phyloP scores from a whole-genome alignment of 1,139 yeast genomes.

The Dujonia santamariae region DNA sequence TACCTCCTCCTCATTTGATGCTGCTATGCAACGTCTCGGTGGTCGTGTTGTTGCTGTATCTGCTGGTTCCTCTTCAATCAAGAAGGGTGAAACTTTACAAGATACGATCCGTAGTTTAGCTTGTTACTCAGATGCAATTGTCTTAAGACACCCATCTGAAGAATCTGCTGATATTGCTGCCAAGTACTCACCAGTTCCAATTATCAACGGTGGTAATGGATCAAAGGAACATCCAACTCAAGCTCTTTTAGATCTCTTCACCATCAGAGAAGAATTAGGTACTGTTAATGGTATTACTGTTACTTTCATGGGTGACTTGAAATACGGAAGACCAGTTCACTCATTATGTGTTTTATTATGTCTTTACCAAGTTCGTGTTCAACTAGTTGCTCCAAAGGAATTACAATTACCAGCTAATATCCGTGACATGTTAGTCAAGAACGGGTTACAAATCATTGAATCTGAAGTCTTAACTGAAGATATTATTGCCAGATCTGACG shows the following conservation, averaged over 20 bases:
- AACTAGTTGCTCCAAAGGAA: slow-evolving; percentile 88
- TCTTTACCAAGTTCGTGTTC: slow-evolving; percentile 90
- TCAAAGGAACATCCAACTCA: slow-evolving; percentile 98
- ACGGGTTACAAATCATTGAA: slow-evolving; percentile 71
- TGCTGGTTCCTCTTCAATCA: slow-evolving; percentile 83
- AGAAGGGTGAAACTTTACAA: slow-evolving; percentile 97
- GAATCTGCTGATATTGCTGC: slow-evolving; percentile 93
- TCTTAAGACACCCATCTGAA: slow-evolving; percentile 92
- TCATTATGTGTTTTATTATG: slow-evolving; percentile 87
- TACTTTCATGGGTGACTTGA: slow-evolving; percentile 98
- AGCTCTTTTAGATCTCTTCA: slow-evolving; percentile 94
- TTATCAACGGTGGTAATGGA: slow-evolving; percentile 97
- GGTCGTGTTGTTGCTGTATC: slow-evolving; percentile 92
- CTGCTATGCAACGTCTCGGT: slow-evolving; percentile 99
- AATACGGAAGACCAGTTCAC: slow-evolving; percentile 98
- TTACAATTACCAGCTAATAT: slow-evolving; percentile 76
- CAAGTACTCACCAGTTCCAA: slow-evolving; percentile 94
- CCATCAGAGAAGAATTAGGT: slow-evolving; percentile 98
- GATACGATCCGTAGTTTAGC: slow-evolving; percentile 95
- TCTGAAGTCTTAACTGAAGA: slow-evolving; percentile 76
- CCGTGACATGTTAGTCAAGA: slow-evolving; percentile 57
- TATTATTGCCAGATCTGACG: slow-evolving; percentile 86
- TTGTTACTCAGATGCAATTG: slow-evolving; percentile 95
- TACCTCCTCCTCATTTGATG: slow-evolving; percentile 94
- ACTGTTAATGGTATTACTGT: slow-evolving; percentile 97